A percentile compares a stretch with the other conserved stretches of the same genome.
Evolutionary conservation across 768 basidiomycete genomes (phyloP).

Genomic region (Dictyophora rubrovolvata): DNA sequence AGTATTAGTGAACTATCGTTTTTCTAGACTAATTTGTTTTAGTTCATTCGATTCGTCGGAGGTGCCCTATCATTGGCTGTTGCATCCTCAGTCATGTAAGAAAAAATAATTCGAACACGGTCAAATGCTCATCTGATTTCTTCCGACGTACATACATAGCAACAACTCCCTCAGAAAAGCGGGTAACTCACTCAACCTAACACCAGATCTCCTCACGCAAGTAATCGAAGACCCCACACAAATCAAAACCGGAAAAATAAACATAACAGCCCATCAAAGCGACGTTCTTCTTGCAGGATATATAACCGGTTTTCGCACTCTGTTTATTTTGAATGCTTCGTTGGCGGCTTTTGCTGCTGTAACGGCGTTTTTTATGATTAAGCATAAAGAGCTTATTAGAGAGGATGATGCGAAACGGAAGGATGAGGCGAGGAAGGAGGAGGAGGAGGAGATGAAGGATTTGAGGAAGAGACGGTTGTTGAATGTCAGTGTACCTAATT

Average conservation of each 20-base stretch:
- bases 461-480: neutral
- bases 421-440: constrained; percentile 20
- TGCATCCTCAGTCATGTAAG: constrained; percentile 47
- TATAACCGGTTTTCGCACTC: constrained; percentile 43
- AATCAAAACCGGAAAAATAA: constrained; percentile 14
- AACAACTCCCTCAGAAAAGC: constrained; percentile 40
- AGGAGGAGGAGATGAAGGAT: constrained; percentile 3
- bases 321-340: constrained; percentile 54
- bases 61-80: constrained; percentile 60
- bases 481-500: no score
- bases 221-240: constrained; percentile 40
- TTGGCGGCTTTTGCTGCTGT: constrained; percentile 46
- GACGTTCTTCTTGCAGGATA: constrained; percentile 38
- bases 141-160: constrained; percentile 8
- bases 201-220: constrained; percentile 27
- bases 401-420: constrained; percentile 43
- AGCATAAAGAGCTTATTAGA: constrained; percentile 48
- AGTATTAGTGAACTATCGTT: neutral
- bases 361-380: constrained; percentile 48
- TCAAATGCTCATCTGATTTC: neutral
- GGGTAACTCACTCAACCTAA: constrained; percentile 29
- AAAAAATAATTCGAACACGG: neutral
- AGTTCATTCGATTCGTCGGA: constrained; percentile 63
- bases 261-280: constrained; percentile 29
- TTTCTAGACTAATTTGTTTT: neutral